Conservation (phyloP, 768 basidiomycete species). For the Nidula microcarpa region DNA sequence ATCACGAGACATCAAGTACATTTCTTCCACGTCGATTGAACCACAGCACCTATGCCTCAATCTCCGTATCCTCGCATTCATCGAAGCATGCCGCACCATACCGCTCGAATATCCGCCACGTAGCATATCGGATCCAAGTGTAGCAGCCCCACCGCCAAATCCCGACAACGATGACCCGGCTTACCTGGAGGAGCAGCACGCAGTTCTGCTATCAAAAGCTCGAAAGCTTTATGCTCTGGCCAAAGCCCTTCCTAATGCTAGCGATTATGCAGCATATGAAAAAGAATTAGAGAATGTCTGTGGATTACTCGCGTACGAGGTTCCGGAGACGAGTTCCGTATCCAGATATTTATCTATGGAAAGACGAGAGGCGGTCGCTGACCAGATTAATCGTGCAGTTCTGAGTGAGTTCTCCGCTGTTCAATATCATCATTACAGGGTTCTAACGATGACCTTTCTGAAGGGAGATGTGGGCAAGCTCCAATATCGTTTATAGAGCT, state of each 20-base stretch:
- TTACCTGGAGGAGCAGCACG: slow-evolving; percentile 42
- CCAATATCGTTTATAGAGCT: slow-evolving; percentile 63
- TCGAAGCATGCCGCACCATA: slow-evolving; percentile 76
- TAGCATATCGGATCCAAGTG: slow-evolving; percentile 6
- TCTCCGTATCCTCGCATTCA: slow-evolving; percentile 83
- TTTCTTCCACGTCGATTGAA: slow-evolving; percentile 60
- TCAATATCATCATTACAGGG: not conserved
- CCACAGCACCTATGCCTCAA: slow-evolving; percentile 80
- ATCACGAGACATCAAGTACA: slow-evolving; percentile 34
- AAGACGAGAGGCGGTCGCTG: slow-evolving; percentile 78
- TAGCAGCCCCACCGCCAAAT: slow-evolving; percentile 5
- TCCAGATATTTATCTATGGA: slow-evolving; percentile 72
- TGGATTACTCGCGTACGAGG: slow-evolving; percentile 78
- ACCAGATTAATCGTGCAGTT: slow-evolving; percentile 86
- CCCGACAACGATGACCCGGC: slow-evolving; percentile 21
- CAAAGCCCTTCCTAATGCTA: slow-evolving; percentile 47
- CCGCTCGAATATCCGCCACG: slow-evolving; percentile 48
- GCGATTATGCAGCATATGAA: slow-evolving; percentile 58
- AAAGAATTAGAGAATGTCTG: slow-evolving; percentile 73
- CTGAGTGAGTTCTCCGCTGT: slow-evolving; percentile 42
- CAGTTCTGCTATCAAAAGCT: slow-evolving; percentile 49
- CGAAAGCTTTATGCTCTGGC: slow-evolving; percentile 68
- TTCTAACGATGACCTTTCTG: not conserved
- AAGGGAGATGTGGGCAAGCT: slow-evolving; percentile 50
- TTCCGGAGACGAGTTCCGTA: slow-evolving; percentile 75